These are phyloP conservation scores for Fagus crenata DNA, from an alignment of 306 rosid genomes.

Conservation along the genomic window DNA sequence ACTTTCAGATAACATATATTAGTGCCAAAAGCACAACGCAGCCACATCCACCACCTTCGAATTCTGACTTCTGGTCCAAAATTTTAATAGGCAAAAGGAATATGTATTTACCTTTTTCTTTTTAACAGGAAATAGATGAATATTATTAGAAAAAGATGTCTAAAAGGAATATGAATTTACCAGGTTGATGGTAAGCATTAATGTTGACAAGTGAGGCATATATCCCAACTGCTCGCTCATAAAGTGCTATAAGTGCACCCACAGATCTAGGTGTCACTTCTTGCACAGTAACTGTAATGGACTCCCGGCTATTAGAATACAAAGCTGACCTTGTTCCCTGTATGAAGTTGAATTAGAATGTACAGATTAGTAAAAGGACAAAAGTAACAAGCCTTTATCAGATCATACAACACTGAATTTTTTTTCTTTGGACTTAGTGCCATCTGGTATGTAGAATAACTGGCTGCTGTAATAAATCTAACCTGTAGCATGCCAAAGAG, in stretches of 20 bases:
- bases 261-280: conserved; percentile 90
- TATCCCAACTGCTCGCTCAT: conserved; percentile 96
- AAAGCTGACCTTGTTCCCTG: conserved; percentile 98
- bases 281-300: conserved; percentile 84
- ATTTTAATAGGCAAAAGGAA: conserved; percentile 5
- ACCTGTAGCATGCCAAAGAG: conserved; percentile 99
- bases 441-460: conserved; percentile 1
- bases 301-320: conserved; percentile 76
- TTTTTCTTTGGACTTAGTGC: background rate
- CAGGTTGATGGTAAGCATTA: conserved; percentile 98
- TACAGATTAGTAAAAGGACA: conserved; percentile 18
- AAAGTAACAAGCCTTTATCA: no score
- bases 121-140: no score
- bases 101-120: no score
- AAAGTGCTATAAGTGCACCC: conserved; percentile 90
- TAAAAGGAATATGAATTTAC: conserved; percentile 50
- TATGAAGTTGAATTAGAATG: conserved; percentile 20
- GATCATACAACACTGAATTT: no score
- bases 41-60: background rate
- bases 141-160: no score
- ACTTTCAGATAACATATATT: background rate
- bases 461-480: conserved; percentile 23
- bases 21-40: conserved; percentile 9
- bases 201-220: conserved; percentile 84
- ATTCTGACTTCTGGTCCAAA: conserved; percentile 2